These are phyloP conservation scores for Parmales sp. DNA, from an alignment of 108 stramenopile genomes.

Conservation along the genomic window DNA sequence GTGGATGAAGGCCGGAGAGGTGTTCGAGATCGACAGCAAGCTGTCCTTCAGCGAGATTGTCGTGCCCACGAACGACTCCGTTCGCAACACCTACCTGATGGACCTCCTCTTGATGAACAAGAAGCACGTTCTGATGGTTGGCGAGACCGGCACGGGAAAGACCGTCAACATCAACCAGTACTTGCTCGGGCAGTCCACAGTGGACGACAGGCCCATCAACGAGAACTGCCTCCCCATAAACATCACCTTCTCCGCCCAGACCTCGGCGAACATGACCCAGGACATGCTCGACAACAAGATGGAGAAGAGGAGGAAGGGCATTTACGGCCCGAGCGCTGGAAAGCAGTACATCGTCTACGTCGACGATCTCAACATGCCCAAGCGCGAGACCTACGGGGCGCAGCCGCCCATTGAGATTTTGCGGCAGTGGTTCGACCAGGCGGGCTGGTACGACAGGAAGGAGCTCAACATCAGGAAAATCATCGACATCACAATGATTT, in stretches of 20 bases:
- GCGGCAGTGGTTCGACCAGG: conserved; percentile 60
- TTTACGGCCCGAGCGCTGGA: conserved; percentile 50
- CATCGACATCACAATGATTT: conserved; percentile 50
- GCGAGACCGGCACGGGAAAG: conserved; percentile 57
- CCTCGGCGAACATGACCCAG: conserved; percentile 52
- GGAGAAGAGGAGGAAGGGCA: conserved; percentile 54
- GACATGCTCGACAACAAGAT: conserved; percentile 51
- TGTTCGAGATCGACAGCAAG: conserved; percentile 28
- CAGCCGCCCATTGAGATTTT: conserved; percentile 60
- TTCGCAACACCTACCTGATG: conserved; percentile 45
- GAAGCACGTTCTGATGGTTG: conserved; percentile 48
- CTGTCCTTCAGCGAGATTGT: conserved; percentile 41
- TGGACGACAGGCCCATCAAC: conserved; percentile 23
- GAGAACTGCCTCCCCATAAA: conserved; percentile 34
- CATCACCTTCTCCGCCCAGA: conserved; percentile 54
- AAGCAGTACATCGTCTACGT: conserved; percentile 47
- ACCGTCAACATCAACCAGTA: conserved; percentile 49
- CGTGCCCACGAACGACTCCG: conserved; percentile 49
- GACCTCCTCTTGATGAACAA: conserved; percentile 35
- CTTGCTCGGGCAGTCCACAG: conserved; percentile 29
- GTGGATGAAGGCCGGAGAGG: conserved; percentile 36
- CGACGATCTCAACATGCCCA: conserved; percentile 64
- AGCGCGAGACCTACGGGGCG: conserved; percentile 47
- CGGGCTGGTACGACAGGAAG: conserved; percentile 56
- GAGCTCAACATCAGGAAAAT: conserved; percentile 48